A percentile compares a stretch with the other conserved stretches of the same genome.
Conservation (phyloP, 75 land plant species). For the Gnetum montanum region DNA sequence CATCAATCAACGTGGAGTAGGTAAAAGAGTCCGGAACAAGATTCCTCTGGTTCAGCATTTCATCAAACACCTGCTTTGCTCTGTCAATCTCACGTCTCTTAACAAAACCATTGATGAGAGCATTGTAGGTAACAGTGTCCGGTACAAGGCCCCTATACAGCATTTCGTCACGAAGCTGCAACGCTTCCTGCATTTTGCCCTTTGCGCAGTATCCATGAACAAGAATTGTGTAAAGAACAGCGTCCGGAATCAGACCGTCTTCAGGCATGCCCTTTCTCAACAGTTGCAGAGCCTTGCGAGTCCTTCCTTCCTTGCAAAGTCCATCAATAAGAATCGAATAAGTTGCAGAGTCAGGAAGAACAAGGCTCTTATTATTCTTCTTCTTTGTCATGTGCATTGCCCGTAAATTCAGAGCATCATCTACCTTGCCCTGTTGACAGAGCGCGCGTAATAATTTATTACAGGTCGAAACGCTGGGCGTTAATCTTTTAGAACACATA, state of each 20-base stretch:
- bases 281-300: conserved; percentile 36
- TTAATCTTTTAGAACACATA: conserved; percentile 24
- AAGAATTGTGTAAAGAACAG: conserved; percentile 66
- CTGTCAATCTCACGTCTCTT: conserved; percentile 30
- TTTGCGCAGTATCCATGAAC: conserved; percentile 52
- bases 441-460: conserved; percentile 47
- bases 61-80: conserved; percentile 35
- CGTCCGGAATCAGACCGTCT: conserved; percentile 51
- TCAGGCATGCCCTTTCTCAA: conserved; percentile 47
- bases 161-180: conserved; percentile 59
- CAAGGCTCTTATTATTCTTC: too few relatives aligned
- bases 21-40: conserved; percentile 37
- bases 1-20: conserved; percentile 49
- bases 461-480: conserved; percentile 38
- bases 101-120: conserved; percentile 37
- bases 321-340: conserved; percentile 33
- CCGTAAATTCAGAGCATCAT: conserved; percentile 30
- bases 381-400: conserved; percentile 23
- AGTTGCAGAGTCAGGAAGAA: conserved; percentile 38
- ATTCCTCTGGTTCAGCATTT: conserved; percentile 36
- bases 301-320: conserved; percentile 36
- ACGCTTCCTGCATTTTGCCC: conserved; percentile 48
- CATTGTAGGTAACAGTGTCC: conserved; percentile 46
- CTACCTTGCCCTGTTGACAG: conserved; percentile 35
- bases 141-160: conserved; percentile 23